Evolutionary conservation across 352 stramenopile genomes (phyloP), one percentile per base, ranked within the genome.

Genomic region (Globisporangium radiosum): DNA sequence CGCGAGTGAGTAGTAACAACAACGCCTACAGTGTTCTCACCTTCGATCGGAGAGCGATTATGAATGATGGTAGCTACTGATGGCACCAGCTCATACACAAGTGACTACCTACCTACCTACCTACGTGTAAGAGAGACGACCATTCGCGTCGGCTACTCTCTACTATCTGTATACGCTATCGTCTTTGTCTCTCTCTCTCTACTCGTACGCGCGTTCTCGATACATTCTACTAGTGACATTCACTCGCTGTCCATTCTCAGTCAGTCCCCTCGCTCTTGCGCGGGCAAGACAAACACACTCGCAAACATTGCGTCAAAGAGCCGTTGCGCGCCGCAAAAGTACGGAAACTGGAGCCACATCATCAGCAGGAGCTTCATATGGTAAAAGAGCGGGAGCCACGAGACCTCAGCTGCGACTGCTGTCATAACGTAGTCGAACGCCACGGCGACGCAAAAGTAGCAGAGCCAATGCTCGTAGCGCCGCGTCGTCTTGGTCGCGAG

Each of bases 281-380:
- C 47, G 38, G 74, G 70, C 53, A 73, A 57, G 54, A 94, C 72
- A 59, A 95, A 94, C 13, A 95, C 69, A 37, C 79, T 94, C 39
- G 72, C 66, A 55, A 94, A 90, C 44, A 59, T 69, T 11, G 68
- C 55, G 59, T 96, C 87, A 54, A 95, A 95, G 60, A 96, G 83
- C 47, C 69, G 71, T 57, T 94, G 71, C 0, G 85, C 86, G 13
- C 87, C 87, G 45, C 85, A 85, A 59, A 96, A 96, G 70, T 96
- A 95, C 43, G 87, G 87, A 62, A 96, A 93, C 67, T 96, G 87
- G 11, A 96, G 84, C 83, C 84, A 95, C 69, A 96, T 78, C 69
- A 93, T 80, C 43, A 82, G 62, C 25, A 92, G 57, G 61, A 96
- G 56, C 70, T 95, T 94, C n/a, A 54, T 66, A 64, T 96, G 87